Evolutionary conservation across 192 early-diverging fungal genomes (phyloP).

Genomic region (Backusella parvicylindrica): DNA sequence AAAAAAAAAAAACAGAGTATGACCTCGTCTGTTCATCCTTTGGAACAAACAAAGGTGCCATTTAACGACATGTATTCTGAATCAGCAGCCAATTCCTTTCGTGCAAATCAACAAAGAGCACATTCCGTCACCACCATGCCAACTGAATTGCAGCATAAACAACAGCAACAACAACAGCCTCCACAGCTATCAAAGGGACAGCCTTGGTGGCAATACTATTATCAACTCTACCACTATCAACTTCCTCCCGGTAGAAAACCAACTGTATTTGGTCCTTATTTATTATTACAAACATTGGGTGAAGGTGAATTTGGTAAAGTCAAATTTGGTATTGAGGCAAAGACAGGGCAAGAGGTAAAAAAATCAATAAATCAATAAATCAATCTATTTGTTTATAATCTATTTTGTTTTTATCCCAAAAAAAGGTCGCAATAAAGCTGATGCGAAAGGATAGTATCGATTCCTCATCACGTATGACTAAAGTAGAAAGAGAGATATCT

Average conservation of each 20-base stretch:
- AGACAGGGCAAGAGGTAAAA: constrained; percentile 64
- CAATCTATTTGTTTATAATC: not conserved
- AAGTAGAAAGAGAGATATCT: constrained; percentile 93
- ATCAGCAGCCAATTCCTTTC: constrained; percentile 4
- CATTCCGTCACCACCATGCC: constrained; percentile 46
- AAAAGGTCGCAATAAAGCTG: constrained; percentile 89
- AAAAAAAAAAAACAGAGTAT: constrained; percentile 11
- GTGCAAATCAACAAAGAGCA: constrained; percentile 48
- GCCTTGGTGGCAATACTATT: constrained; percentile 36
- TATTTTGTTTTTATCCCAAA: not conserved
- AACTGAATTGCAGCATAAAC: constrained; percentile 17
- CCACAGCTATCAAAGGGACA: constrained; percentile 26
- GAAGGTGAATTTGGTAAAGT: constrained; percentile 99
- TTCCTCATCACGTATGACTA: constrained; percentile 75
- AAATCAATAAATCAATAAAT: not conserved
- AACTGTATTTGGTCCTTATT: constrained; percentile 85
- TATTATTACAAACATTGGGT: constrained; percentile 92
- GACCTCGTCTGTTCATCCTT: constrained; percentile 12
- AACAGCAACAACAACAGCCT: not conserved
- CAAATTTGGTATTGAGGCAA: constrained; percentile 86
- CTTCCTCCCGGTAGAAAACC: constrained; percentile 39
- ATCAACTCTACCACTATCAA: constrained; percentile 27
- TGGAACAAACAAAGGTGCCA: constrained; percentile 14
- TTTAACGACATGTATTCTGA: constrained; percentile 10
- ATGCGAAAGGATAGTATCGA: constrained; percentile 92